Base-by-base conservation (phyloP, 1,284 basidiomycete species). In the Rhodotorula glutinis region DNA sequence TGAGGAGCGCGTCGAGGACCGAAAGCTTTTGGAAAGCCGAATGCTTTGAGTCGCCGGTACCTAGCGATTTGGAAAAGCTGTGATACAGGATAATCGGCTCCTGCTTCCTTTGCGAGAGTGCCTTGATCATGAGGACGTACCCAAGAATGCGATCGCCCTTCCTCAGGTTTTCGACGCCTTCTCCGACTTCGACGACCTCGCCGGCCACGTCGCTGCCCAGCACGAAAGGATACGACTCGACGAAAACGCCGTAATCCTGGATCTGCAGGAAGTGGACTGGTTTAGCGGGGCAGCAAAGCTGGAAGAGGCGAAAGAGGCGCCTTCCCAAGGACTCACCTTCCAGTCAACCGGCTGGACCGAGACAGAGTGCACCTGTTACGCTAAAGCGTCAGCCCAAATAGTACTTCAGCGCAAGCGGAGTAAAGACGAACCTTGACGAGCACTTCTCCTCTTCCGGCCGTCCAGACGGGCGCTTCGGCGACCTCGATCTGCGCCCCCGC, bases 121-220 rank as follows among this genome's bases (percentile, higher is more conserved):
- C 11, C 33, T 38, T 38, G 33, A 38, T n/a, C n/a, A 51, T 44
- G 43, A 38, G 7, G 13, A 59, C 66, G 27, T 1, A 67, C 66
- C 53, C 66, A 43, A 67, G 66, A 2, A 83, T 81, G 10, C 80
- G 75, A 73, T 82, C 81, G 3, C 77, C 74, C 13, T 78, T 75
- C 63, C 79, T 77, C 59, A 79, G 73, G 43, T 77, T 62, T 5
- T 70, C 74, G 5, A 82, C 82, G 10, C 77, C 80, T 49, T 77
- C 75, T 38, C 82, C 82, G 59, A 83, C 75, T 56, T 78, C 77
- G 49, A 80, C 75, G 61, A 83, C 76, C 63, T 81, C 79, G 23
- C 82, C 82, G 3, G 81, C 79, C 0, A 77, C 54, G n/a, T 62
- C 60, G 13, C 56, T 62, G 3, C 66, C 66, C 17, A 67, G 66